Conservation (phyloP, 768 basidiomycete genomes). For the Phanerochaete sordida region DNA sequence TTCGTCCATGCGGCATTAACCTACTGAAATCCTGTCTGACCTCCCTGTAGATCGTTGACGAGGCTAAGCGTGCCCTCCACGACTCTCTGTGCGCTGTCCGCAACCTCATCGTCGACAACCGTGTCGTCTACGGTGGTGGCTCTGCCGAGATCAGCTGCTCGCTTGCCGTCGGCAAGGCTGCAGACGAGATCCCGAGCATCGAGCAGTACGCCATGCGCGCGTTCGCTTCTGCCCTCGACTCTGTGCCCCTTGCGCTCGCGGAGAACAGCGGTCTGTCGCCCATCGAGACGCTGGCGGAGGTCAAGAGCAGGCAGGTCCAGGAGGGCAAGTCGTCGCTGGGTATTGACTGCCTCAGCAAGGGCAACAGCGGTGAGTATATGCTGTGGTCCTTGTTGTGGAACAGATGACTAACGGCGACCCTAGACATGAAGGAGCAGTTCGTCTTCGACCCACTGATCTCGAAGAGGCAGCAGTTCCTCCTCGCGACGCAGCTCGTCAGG, state of each 20-base stretch:
- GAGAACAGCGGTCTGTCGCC: constrained; percentile 97
- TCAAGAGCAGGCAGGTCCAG: constrained; percentile 88
- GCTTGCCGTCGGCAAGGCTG: constrained; percentile 89
- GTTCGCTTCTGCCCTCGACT: constrained; percentile 93
- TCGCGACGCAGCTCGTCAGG: constrained; percentile 93
- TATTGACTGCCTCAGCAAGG: constrained; percentile 86
- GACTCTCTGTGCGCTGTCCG: constrained; percentile 97
- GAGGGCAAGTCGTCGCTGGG: constrained; percentile 86
- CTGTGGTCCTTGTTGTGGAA: neutral
- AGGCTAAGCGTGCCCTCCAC: constrained; percentile 96
- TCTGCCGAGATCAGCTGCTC: constrained; percentile 96
- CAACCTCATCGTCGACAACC: constrained; percentile 91
- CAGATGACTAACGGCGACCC: neutral
- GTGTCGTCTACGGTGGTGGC: constrained; percentile 97
- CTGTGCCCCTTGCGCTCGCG: constrained; percentile 93
- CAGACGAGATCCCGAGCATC: constrained; percentile 96
- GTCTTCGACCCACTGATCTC: constrained; percentile 97
- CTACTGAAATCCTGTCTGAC: neutral
- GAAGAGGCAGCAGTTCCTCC: constrained; percentile 93
- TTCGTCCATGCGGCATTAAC: constrained; percentile 26
- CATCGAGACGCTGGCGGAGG: constrained; percentile 94
- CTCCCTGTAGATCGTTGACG: constrained; percentile 83
- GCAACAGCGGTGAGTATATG: constrained; percentile 70
- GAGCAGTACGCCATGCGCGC: constrained; percentile 99
- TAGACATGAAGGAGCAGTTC: constrained; percentile 97